Conservation (phyloP, 441 rosid species). For the Eruca vesicaria region DNA sequence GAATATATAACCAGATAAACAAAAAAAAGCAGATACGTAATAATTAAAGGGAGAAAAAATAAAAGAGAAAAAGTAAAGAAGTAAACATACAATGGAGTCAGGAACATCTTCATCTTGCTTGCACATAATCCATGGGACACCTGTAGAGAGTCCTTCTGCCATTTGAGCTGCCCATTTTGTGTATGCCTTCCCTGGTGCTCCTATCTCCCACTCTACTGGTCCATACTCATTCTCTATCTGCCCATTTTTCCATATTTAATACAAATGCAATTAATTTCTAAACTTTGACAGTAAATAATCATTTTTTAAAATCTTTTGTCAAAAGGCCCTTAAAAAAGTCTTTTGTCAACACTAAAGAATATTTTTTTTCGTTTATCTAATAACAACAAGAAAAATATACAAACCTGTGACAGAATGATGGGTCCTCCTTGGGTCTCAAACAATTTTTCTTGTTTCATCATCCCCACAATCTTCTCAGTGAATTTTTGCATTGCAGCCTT, state of each 20-base stretch:
- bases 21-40: conserved; percentile 12
- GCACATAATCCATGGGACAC: conserved; percentile 85
- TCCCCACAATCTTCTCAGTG: conserved; percentile 60
- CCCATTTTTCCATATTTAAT: neutral
- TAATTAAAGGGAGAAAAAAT: neutral
- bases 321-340: too few species aligned
- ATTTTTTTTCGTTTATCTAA: neutral
- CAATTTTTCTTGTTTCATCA: conserved; percentile 70
- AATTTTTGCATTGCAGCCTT: conserved; percentile 66
- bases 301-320: neutral
- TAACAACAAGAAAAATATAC: conserved; percentile 4
- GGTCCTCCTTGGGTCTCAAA: conserved; percentile 71
- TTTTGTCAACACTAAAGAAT: neutral
- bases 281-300: neutral
- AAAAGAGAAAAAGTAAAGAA: neutral
- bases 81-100: conserved; percentile 48
- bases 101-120: conserved; percentile 72
- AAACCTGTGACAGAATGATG: conserved; percentile 67
- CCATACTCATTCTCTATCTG: conserved; percentile 76
- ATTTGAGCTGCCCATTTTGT: conserved; percentile 59
- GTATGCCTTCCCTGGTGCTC: conserved; percentile 59
- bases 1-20: conserved; percentile 5
- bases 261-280: neutral
- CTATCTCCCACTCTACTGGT: conserved; percentile 60
- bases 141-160: conserved; percentile 61